Conservation (phyloP, 2,329 filamentous ascomycete genomes). For the Colletotrichum sansevieriae region DNA sequence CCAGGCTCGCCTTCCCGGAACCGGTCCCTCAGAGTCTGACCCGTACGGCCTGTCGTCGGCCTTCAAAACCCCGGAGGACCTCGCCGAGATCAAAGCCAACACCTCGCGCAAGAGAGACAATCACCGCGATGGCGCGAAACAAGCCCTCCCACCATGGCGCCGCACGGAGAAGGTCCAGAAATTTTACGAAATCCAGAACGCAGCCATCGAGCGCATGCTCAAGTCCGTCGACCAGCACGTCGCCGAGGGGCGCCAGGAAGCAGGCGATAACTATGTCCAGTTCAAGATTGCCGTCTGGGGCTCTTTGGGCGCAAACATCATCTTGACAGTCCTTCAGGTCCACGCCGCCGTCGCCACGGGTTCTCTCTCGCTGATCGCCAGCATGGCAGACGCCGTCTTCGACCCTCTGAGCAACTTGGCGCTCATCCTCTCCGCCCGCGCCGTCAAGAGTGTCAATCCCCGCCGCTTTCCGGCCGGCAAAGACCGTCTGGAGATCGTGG, state of each 20-base stretch:
- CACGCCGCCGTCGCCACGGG: slow-evolving; percentile 89
- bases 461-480: slow-evolving; percentile 92
- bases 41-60: slow-evolving; percentile 83
- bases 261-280: slow-evolving; percentile 83
- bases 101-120: slow-evolving; percentile 78
- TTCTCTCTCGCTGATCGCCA: slow-evolving; percentile 96
- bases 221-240: slow-evolving; percentile 94
- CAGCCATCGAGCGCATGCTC: slow-evolving; percentile 90
- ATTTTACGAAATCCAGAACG: slow-evolving; percentile 93
- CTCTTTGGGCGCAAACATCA: slow-evolving; percentile 83
- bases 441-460: slow-evolving; percentile 87
- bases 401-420: slow-evolving; percentile 91
- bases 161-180: slow-evolving; percentile 74
- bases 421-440: slow-evolving; percentile 86
- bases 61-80: slow-evolving; percentile 82
- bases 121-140: slow-evolving; percentile 30
- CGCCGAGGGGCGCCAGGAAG: slow-evolving; percentile 82
- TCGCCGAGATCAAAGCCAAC: slow-evolving; percentile 84
- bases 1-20: slow-evolving; percentile 64
- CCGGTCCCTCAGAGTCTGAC: slow-evolving; percentile 72
- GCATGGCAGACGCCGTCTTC: slow-evolving; percentile 97
- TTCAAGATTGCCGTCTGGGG: slow-evolving; percentile 75
- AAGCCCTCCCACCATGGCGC: slow-evolving; percentile 43
- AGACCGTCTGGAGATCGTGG: slow-evolving; percentile 92
- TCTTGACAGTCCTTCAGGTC: slow-evolving; percentile 83